Base-by-base conservation (phyloP, 768 basidiomycete genomes). In the Termitomyces titanicus region DNA sequence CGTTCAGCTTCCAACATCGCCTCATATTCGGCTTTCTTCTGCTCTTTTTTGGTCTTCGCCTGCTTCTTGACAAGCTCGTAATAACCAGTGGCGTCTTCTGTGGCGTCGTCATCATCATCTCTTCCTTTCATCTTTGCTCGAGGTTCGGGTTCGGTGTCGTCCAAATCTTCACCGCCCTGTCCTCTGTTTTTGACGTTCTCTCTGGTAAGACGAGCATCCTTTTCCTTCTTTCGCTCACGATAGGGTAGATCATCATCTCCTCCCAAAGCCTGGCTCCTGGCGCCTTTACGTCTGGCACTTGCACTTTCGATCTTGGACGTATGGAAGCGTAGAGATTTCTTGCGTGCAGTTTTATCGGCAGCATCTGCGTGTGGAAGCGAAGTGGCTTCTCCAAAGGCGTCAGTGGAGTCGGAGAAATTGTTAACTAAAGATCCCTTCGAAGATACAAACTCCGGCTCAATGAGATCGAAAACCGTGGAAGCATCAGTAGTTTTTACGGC, bases 221-320 rank as follows among this genome's bases (percentile, higher is more conserved):
- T 79, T 56, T 83, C 82, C 66, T 81, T 86, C 72, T 77, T 79
- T 47, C 87, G 76, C 64, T 92, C 89, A 42, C 85, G 80, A 64
- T 95, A 92, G 17, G 97, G 97, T 45, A 98, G 78, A 65, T 99
- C 97, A 64, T 98, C 96, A 66, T 99, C 97, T 17, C 97, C 97
- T 29, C 91, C 89, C 50, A 85, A 68, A 5, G 88, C 84, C 24
- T 79, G 80, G 58, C 74, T 79, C 54, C 91, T 78, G 6, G 92
- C 93, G 27, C 82, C 83, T 53, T 84, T 82, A 51, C 95, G 80
- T 56, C 89, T 78, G 11, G 87, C 84, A 51, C 84, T 81, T 6
- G 92, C 82, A 54, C 86, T 85, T 66, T 92, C 92, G 63, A 99
- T 95, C 67, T 88, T 90, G 51, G 91, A 82, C 5, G 93, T 94